Conservation (phyloP, 1,284 basidiomycete genomes). For the Tylopilus orsonianus region DNA sequence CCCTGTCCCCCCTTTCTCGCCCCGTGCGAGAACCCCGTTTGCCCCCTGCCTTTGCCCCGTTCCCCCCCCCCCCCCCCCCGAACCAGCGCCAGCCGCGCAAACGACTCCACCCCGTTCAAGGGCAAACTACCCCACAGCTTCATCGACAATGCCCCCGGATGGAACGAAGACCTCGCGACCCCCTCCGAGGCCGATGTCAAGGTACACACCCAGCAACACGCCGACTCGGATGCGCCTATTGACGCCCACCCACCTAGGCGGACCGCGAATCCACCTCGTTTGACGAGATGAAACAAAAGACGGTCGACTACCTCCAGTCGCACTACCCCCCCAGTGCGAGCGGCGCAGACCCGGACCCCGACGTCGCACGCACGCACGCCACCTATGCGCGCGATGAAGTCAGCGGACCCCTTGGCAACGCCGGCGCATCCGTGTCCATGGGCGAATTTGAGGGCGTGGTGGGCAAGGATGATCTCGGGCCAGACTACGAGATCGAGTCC, state of each 20-base stretch:
- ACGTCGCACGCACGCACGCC: slow-evolving; percentile 37
- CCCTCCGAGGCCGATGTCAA: slow-evolving; percentile 70
- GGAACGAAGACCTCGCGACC: slow-evolving; percentile 71
- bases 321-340: slow-evolving; percentile 28
- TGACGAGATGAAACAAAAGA: slow-evolving; percentile 38
- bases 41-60: not conserved
- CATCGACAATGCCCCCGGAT: slow-evolving; percentile 61
- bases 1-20: too few species aligned
- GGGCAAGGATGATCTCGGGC: slow-evolving; percentile 32
- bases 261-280: slow-evolving; percentile 20
- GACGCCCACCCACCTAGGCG: slow-evolving; percentile 18
- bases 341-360: slow-evolving; percentile 19
- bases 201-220: too few species aligned
- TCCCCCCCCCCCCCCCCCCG: not conserved
- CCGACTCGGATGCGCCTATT: not conserved
- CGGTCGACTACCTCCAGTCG: slow-evolving; percentile 40
- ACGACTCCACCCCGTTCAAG: slow-evolving; percentile 43
- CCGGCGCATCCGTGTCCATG: slow-evolving; percentile 16
- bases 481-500: slow-evolving; percentile 26
- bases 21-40: slow-evolving; percentile 5
- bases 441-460: slow-evolving; percentile 36
- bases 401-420: slow-evolving; percentile 41
- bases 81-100: slow-evolving; percentile 41
- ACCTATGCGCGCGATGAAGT: slow-evolving; percentile 43
- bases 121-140: slow-evolving; percentile 55